Percentiles rank a stretch among this genome's conserved stretches.
Conservation (phyloP, 345 rosid genomes). For the Salix brachista region DNA sequence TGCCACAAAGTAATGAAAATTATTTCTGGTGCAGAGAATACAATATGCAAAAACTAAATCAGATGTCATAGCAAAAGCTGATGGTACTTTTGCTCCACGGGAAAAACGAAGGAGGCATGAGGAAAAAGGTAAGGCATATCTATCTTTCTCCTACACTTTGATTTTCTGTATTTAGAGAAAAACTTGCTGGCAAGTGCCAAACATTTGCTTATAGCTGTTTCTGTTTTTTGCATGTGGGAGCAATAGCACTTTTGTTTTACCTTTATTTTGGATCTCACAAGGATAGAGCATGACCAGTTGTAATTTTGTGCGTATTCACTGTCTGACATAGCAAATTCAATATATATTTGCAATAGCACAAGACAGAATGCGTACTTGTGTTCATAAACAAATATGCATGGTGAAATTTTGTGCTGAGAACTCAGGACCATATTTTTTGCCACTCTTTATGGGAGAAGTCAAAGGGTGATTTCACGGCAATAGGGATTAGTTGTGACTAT, state of each 20-base stretch:
- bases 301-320: neutral
- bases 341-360: neutral
- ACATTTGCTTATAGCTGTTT: neutral
- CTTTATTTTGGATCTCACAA: neutral
- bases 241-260: neutral
- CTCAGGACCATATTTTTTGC: neutral
- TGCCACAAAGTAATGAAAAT: neutral
- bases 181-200: neutral
- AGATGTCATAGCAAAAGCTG: constrained; percentile 88
- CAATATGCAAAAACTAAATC: constrained; percentile 91
- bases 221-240: neutral
- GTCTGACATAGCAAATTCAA: neutral
- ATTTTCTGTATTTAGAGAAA: neutral
- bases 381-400: neutral
- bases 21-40: constrained; percentile 59
- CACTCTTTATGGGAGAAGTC: neutral
- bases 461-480: neutral
- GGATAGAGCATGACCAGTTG: neutral
- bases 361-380: neutral
- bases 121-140: constrained; percentile 61
- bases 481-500: neutral
- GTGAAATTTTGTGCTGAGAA: neutral
- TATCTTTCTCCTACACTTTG: neutral
- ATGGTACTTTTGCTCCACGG: constrained; percentile 95
- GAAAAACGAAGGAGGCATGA: constrained; percentile 93